These are phyloP conservation scores for Penicillium janthinellum DNA, from an alignment of 2,329 filamentous ascomycete species.

Conservation along the genomic window DNA sequence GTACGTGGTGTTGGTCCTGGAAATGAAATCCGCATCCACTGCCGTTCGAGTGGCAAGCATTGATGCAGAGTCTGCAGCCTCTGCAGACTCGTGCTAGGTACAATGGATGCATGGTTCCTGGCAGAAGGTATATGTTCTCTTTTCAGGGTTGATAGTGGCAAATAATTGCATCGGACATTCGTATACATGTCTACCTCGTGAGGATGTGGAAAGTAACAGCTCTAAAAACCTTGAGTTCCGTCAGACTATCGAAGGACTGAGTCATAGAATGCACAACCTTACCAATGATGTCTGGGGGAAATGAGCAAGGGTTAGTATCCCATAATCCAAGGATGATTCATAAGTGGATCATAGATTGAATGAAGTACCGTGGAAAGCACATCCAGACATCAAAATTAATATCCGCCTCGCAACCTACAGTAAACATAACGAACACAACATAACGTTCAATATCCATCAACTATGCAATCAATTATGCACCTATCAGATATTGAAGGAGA, in stretches of 20 bases:
- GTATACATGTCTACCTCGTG: background rate
- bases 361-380: too few relatives aligned
- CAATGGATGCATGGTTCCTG: conserved; percentile 4
- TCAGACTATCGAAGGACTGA: background rate
- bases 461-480: too few relatives aligned
- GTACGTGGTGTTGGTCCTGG: conserved; percentile 9
- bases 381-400: too few relatives aligned
- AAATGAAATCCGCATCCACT: conserved; percentile 2
- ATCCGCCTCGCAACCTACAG: too few relatives aligned
- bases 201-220: background rate
- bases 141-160: background rate
- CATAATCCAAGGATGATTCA: conserved; percentile 2
- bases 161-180: background rate
- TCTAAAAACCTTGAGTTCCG: background rate
- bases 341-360: background rate
- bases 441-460: too few relatives aligned
- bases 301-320: conserved; percentile 17
- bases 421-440: too few relatives aligned
- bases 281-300: conserved; percentile 15
- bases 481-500: too few relatives aligned
- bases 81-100: conserved; percentile 17
- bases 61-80: background rate
- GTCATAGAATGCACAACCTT: conserved; percentile 2
- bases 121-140: conserved; percentile 1
- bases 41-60: conserved; percentile 10